Conservation (phyloP, 306 rosid genomes). For the Malus fusca region DNA sequence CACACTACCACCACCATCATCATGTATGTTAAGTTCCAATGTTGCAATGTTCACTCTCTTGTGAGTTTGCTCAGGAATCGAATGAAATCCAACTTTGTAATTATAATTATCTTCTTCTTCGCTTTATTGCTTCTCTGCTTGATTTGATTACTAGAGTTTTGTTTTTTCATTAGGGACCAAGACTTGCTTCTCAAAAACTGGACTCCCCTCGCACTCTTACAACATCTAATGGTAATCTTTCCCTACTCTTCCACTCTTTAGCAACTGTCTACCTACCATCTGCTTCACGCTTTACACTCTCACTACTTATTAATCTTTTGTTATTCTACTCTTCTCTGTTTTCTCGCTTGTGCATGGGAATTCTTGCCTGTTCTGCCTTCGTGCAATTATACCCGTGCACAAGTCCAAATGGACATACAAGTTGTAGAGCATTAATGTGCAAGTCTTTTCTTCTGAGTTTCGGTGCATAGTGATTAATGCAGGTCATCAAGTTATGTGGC, state of each 20-base stretch:
- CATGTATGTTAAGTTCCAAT: slow-evolving; percentile 3
- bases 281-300: background rate
- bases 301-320: background rate
- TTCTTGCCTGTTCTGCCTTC: background rate
- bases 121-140: background rate
- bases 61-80: background rate
- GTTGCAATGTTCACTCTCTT: background rate
- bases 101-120: background rate
- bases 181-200: slow-evolving; percentile 7
- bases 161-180: slow-evolving; percentile 10
- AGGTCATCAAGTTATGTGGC: slow-evolving; percentile 24
- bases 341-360: background rate
- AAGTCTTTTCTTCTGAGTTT: background rate
- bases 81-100: too few relatives aligned
- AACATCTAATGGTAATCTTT: slow-evolving; percentile 12
- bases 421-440: background rate
- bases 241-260: background rate
- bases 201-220: slow-evolving; percentile 4
- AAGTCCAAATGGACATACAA: background rate
- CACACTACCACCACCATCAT: slow-evolving; percentile 8
- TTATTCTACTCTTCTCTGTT: background rate
- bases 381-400: background rate
- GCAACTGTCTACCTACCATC: too few relatives aligned
- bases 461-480: slow-evolving; percentile 17
- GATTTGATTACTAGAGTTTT: background rate